phyloP scores from a whole-genome alignment of 768 basidiomycete species.

The Naganishia onofrii region DNA sequence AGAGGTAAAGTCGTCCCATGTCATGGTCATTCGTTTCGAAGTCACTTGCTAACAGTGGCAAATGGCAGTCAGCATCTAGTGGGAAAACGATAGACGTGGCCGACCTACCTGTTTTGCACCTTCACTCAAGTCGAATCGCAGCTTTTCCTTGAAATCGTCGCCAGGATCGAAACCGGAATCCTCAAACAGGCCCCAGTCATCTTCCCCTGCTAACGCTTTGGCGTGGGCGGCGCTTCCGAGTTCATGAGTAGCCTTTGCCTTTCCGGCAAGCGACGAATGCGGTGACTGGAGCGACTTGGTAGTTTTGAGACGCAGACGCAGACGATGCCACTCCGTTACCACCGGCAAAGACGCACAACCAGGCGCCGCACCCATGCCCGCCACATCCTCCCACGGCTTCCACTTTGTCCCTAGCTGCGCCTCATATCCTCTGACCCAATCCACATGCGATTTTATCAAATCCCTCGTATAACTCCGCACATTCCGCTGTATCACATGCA shows the following conservation, averaged over 20 bases:
- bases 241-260: not conserved
- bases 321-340: conserved; percentile 15
- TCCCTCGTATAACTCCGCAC: conserved; percentile 86
- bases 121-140: conserved; percentile 91
- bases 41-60: conserved; percentile 57
- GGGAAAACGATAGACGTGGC: not conserved
- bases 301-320: not conserved
- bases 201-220: conserved; percentile 60
- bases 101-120: conserved; percentile 66
- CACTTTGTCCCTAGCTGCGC: conserved; percentile 32
- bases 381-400: conserved; percentile 44
- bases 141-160: conserved; percentile 59
- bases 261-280: not conserved
- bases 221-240: not conserved
- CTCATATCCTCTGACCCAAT: conserved; percentile 42
- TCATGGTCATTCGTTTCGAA: conserved; percentile 73
- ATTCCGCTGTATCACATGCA: conserved; percentile 72
- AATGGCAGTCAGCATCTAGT: conserved; percentile 27
- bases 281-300: not conserved
- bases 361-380: not conserved
- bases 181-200: conserved; percentile 92
- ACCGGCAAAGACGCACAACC: too few relatives aligned
- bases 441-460: conserved; percentile 63
- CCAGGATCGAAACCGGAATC: conserved; percentile 68
- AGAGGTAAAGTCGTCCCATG: conserved; percentile 83